These are phyloP conservation scores for Monosporozyma siamensis DNA, from an alignment of 805 yeast genomes.

Conservation along the genomic window DNA sequence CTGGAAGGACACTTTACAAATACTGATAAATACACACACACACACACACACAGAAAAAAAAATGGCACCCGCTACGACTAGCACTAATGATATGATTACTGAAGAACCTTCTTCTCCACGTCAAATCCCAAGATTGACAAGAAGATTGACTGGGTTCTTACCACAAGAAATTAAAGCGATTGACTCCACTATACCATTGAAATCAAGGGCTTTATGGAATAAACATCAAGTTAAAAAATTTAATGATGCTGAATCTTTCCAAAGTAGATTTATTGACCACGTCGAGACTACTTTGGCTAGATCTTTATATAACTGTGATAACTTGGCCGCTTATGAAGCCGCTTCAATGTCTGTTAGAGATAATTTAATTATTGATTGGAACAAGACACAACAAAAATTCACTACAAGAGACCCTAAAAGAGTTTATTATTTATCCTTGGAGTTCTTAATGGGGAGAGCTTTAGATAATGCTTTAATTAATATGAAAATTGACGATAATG, in stretches of 20 bases:
- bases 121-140: slow-evolving; percentile 39
- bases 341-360: slow-evolving; percentile 73
- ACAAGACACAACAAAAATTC: slow-evolving; percentile 83
- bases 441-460: slow-evolving; percentile 90
- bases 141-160: slow-evolving; percentile 84
- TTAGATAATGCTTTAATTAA: slow-evolving; percentile 89
- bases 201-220: slow-evolving; percentile 70
- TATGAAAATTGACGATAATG: slow-evolving; percentile 37
- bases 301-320: slow-evolving; percentile 84
- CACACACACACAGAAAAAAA: too few relatives aligned
- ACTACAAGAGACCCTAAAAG: slow-evolving; percentile 77
- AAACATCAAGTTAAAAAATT: slow-evolving; percentile 51
- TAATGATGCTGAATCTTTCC: slow-evolving; percentile 46
- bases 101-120: slow-evolving; percentile 29
- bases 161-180: slow-evolving; percentile 80
- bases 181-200: slow-evolving; percentile 72
- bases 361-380: slow-evolving; percentile 77
- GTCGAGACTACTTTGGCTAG: slow-evolving; percentile 91
- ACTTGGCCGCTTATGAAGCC: slow-evolving; percentile 87
- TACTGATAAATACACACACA: too few relatives aligned
- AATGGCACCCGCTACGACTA: slow-evolving; percentile 2
- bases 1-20: too few relatives aligned
- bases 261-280: slow-evolving; percentile 63
- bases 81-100: slow-evolving; percentile 23
- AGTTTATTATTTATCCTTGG: slow-evolving; percentile 77